phyloP scores from a whole-genome alignment of 2,329 filamentous ascomycete species.

The Lasiodiplodia sp. region DNA sequence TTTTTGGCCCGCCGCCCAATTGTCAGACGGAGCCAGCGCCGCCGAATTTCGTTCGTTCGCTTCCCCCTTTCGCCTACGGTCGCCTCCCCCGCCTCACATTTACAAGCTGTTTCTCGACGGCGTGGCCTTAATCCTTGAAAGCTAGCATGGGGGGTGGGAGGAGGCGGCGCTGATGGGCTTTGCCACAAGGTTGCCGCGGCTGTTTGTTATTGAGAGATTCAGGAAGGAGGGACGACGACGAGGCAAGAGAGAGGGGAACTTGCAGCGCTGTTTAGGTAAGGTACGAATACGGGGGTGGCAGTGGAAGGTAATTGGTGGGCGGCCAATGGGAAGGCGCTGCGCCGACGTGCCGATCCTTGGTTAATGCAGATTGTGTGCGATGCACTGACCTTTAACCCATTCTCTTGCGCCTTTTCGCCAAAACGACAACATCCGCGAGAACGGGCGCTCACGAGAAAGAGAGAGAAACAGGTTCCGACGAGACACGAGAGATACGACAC shows the following conservation, averaged over 20 bases:
- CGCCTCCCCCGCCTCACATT: neutral
- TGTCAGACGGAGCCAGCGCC: neutral
- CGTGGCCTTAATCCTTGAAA: neutral
- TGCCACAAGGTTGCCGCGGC: neutral
- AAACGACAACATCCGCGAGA: neutral
- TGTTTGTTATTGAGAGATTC: neutral
- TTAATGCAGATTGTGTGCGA: neutral
- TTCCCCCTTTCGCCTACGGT: neutral
- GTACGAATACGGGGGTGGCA: neutral
- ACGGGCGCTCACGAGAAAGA: neutral
- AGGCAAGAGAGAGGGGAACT: neutral
- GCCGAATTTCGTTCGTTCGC: neutral
- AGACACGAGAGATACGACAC: neutral
- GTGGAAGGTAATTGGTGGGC: neutral
- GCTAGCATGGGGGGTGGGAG: too few species aligned
- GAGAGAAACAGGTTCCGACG: neutral
- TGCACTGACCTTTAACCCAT: neutral
- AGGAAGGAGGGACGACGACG: too few species aligned
- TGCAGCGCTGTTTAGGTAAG: neutral
- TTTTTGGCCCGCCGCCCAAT: neutral
- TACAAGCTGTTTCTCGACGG: neutral
- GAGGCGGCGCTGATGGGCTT: neutral
- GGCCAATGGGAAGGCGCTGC: neutral
- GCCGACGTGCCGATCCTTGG: neutral
- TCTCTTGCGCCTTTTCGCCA: neutral